Evolutionary conservation across 495 filamentous ascomycete species (phyloP).

Genomic region (Immersiella caudata): DNA sequence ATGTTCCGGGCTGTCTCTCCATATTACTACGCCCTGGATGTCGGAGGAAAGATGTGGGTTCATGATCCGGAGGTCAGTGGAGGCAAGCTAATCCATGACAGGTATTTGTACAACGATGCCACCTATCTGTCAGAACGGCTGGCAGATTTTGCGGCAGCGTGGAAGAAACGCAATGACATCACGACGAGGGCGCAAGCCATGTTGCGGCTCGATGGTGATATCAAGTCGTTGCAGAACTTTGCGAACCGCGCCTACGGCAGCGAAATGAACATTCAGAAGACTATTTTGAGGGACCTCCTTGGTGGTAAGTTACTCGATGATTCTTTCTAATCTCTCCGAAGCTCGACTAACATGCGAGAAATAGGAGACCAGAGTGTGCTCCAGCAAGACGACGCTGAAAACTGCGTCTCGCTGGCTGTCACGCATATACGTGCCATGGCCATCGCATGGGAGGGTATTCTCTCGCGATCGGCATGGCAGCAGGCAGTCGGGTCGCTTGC

Average conservation of each 20-base stretch:
- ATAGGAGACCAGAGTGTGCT: constrained; percentile 53
- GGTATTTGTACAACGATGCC: constrained; percentile 91
- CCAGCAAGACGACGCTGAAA: constrained; percentile 64
- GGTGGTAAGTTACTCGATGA: constrained; percentile 59
- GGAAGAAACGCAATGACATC: constrained; percentile 49
- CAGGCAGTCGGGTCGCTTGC: constrained; percentile 84
- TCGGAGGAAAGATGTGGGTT: constrained; percentile 73
- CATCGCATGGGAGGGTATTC: constrained; percentile 73
- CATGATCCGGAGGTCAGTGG: background rate
- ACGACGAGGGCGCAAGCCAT: constrained; percentile 51
- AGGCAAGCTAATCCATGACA: constrained; percentile 31
- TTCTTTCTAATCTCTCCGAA: background rate
- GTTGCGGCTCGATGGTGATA: constrained; percentile 68
- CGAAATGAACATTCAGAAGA: constrained; percentile 85
- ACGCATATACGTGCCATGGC: constrained; percentile 70
- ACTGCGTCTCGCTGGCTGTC: constrained; percentile 69
- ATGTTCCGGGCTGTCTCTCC: constrained; percentile 89
- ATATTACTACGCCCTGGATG: constrained; percentile 69
- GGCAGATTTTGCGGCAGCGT: constrained; percentile 58
- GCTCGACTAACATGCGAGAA: background rate
- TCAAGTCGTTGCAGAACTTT: constrained; percentile 72
- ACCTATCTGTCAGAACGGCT: constrained; percentile 74
- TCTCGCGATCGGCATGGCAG: constrained; percentile 78
- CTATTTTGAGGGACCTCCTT: constrained; percentile 79
- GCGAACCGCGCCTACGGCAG: constrained; percentile 82